phyloP scores from a whole-genome alignment of 2,329 filamentous ascomycete genomes.

The Fusarium camptoceras region DNA sequence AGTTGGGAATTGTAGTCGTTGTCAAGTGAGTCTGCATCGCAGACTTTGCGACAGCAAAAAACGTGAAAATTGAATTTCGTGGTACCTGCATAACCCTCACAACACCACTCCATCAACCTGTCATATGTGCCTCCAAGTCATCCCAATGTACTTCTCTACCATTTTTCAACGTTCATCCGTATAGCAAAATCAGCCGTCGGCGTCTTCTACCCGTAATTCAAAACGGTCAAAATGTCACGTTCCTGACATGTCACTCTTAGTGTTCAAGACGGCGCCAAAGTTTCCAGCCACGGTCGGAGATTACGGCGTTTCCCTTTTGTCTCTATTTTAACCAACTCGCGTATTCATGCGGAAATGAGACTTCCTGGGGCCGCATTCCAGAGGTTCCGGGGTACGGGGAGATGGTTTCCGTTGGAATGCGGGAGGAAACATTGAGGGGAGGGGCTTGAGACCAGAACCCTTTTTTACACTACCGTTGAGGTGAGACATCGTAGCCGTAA shows the following conservation, averaged over 20 bases:
- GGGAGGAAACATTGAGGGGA: not conserved
- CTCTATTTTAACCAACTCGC: not conserved
- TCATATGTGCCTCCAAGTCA: not conserved
- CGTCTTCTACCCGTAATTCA: not conserved
- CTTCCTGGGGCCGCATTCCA: conserved; percentile 1
- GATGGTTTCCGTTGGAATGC: not conserved
- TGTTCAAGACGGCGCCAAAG: not conserved
- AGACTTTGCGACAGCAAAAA: not conserved
- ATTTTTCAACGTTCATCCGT: not conserved
- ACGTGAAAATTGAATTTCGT: not conserved
- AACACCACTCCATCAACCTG: not conserved
- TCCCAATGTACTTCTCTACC: fast-evolving
- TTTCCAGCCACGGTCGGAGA: conserved; percentile 5
- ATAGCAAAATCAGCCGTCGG: not conserved
- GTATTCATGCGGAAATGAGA: not conserved
- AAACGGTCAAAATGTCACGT: not conserved
- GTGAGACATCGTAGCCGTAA: not conserved
- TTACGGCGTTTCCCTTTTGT: not conserved
- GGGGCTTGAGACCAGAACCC: no score
- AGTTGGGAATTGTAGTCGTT: no score
- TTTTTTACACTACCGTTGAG: not conserved
- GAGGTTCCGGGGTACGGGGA: not conserved
- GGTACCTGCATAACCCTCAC: conserved; percentile 4
- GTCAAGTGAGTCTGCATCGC: no score
- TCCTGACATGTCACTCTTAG: conserved; percentile 1